phyloP scores from a whole-genome alignment of 1,284 basidiomycete genomes.

The Cryptococcus sp. region DNA sequence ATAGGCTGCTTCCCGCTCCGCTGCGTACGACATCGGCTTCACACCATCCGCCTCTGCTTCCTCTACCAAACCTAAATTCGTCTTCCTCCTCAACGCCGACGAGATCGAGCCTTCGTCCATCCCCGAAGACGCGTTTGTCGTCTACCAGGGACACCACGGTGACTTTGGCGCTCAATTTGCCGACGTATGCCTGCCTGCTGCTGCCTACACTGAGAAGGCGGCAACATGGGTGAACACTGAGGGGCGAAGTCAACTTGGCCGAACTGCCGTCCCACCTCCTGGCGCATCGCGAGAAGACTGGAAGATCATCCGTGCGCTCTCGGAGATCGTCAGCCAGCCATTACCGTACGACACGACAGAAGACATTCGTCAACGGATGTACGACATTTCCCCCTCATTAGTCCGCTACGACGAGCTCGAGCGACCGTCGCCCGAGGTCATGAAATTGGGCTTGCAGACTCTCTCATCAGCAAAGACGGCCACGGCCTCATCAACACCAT shows the following conservation, averaged over 20 bases:
- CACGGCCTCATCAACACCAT: constrained; percentile 58
- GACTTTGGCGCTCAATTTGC: constrained; percentile 95
- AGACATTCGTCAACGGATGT: constrained; percentile 88
- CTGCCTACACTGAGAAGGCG: constrained; percentile 95
- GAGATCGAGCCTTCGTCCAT: constrained; percentile 90
- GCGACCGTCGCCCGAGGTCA: constrained; percentile 69
- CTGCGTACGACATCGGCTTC: constrained; percentile 94
- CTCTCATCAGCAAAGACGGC: constrained; percentile 62
- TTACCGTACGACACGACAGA: constrained; percentile 90
- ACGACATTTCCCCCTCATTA: constrained; percentile 91
- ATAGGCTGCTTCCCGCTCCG: constrained; percentile 79
- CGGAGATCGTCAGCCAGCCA: constrained; percentile 77
- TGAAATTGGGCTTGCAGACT: constrained; percentile 68
- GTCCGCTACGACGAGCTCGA: constrained; percentile 88
- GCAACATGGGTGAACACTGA: constrained; percentile 98
- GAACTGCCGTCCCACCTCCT: constrained; percentile 91
- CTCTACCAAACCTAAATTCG: constrained; percentile 82
- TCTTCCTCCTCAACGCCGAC: constrained; percentile 96
- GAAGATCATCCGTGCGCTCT: constrained; percentile 96
- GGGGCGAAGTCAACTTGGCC: constrained; percentile 86
- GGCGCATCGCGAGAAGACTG: constrained; percentile 96
- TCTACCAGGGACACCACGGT: constrained; percentile 99
- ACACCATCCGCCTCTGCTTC: constrained; percentile 77
- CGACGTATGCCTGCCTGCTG: constrained; percentile 89
- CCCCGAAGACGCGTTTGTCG: constrained; percentile 91